Base-by-base conservation (phyloP, 805 yeast species). In the Zygosaccharomyces kombuchaensis region DNA sequence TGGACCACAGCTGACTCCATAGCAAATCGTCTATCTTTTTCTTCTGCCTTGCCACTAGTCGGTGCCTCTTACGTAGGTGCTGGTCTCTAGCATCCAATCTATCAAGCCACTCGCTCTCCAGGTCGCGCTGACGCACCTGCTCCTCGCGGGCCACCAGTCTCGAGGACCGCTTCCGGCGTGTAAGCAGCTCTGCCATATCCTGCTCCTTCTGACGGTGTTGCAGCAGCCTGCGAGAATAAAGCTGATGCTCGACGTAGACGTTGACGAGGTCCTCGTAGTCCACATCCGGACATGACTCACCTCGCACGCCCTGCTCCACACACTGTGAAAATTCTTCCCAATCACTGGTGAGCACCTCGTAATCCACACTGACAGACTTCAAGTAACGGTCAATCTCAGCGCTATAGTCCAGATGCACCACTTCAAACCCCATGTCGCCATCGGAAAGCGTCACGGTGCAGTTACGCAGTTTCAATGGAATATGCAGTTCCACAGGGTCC, bases 71-170 rank as follows among this genome's bases (percentile, higher is more conserved):
- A 25, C 61, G 62, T 10, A 64, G 14, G 34, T 48, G 63, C 4
- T 53, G 50, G 23, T 61, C 65, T 40, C 67, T 58, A 13, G 58
- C 55, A 36, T 73, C 67, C 32, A 73, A 67, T 36, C 71, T 68
- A 45, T 58, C 62, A 17, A 44, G 41, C 55, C 65, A 56, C 16
- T 50, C 40, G 30, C 74, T 74, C 39, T 72, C 77, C 46, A 75
- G 70, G 38, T 71, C 71, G 46, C 70, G 72, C 25, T 68, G 60
- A 40, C 67, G 67, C 42, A 71, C 71, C 16, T 75, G 78, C 51
- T 84, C 87, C 50, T 80, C 84, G 56, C 78, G 80, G 14, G 84
- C 84, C 53, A 82, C 86, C 36, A 86, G 63, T 63, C 93, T 74
- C 1, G 88, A 78, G 0, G 91, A 84, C 53, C 87, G 73, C 56